Percentiles rank a stretch among this genome's conserved stretches.
Conservation (phyloP, 352 stramenopile genomes). For the Phytophthora pinifolia region DNA sequence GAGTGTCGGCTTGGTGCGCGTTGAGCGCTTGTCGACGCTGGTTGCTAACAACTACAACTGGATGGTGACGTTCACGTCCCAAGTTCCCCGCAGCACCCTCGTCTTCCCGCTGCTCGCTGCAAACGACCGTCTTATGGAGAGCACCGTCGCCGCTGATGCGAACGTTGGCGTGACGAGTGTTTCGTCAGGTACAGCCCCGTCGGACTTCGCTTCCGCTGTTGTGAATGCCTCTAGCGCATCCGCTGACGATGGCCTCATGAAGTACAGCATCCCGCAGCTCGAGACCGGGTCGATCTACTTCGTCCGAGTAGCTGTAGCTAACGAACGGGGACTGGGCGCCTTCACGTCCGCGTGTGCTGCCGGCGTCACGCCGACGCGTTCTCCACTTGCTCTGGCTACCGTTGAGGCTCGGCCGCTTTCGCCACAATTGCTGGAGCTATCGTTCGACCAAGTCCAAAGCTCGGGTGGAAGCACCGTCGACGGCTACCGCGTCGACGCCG, state of each 20-base stretch:
- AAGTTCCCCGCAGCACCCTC: slow-evolving; percentile 37
- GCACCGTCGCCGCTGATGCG: slow-evolving; percentile 11
- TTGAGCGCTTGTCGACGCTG: slow-evolving; percentile 73
- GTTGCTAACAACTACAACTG: slow-evolving; percentile 79
- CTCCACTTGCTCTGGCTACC: slow-evolving; percentile 53
- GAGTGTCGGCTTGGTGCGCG: slow-evolving; percentile 87
- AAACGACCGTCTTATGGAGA: slow-evolving; percentile 51
- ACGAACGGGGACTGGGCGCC: slow-evolving; percentile 77
- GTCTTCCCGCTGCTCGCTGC: slow-evolving; percentile 45
- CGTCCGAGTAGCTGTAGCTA: slow-evolving; percentile 78
- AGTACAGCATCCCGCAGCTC: slow-evolving; percentile 61
- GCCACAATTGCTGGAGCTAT: slow-evolving; percentile 43
- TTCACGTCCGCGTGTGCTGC: slow-evolving; percentile 35
- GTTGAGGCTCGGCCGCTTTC: slow-evolving; percentile 38
- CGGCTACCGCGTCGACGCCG: slow-evolving; percentile 53
- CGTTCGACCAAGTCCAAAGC: slow-evolving; percentile 57
- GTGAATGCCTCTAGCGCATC: slow-evolving; percentile 18
- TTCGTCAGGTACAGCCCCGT: slow-evolving; percentile 33
- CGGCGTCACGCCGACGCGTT: slow-evolving; percentile 43
- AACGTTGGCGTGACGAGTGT: slow-evolving; percentile 32
- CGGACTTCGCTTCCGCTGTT: slow-evolving; percentile 36
- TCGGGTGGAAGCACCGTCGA: slow-evolving; percentile 63
- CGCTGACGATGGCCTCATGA: slow-evolving; percentile 16
- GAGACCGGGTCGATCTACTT: slow-evolving; percentile 66
- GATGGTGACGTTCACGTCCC: slow-evolving; percentile 87